Evolutionary conservation across 148 eudicot species (phyloP).

Genomic region (Cornus florida): DNA sequence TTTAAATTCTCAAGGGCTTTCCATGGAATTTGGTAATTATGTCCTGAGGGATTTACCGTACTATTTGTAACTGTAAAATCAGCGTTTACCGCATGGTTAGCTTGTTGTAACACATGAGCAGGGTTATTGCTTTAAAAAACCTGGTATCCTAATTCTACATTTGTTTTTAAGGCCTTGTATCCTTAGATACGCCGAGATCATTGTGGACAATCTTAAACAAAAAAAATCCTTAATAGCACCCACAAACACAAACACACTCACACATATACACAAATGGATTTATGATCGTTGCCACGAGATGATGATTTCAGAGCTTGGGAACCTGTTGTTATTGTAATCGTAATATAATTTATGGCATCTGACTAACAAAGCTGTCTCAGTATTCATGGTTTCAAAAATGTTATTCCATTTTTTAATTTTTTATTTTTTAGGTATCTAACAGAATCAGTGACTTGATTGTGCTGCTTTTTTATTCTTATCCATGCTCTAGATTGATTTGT

Average conservation of each 20-base stretch:
- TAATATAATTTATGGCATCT: neutral
- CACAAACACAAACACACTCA: no score
- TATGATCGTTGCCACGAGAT: no score
- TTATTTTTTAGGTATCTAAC: neutral
- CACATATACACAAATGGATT: no score
- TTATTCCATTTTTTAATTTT: no score
- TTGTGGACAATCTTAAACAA: neutral
- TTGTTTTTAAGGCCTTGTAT: no score
- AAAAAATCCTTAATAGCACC: neutral
- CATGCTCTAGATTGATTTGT: neutral
- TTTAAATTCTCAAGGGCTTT: conserved; percentile 5
- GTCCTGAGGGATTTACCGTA: neutral
- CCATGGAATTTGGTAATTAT: neutral
- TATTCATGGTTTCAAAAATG: conserved; percentile 1
- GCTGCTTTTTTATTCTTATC: neutral
- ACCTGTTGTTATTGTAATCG: neutral
- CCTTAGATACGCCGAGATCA: neutral
- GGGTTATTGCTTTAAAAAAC: neutral
- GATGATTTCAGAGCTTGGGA: neutral
- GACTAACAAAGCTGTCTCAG: neutral
- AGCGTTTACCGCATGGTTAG: neutral
- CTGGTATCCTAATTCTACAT: neutral
- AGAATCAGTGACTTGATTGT: neutral
- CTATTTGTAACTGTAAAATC: neutral
- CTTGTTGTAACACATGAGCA: neutral